These are phyloP conservation scores for Vaccinium macrocarpon DNA, from an alignment of 148 eudicot species.

Conservation along the genomic window DNA sequence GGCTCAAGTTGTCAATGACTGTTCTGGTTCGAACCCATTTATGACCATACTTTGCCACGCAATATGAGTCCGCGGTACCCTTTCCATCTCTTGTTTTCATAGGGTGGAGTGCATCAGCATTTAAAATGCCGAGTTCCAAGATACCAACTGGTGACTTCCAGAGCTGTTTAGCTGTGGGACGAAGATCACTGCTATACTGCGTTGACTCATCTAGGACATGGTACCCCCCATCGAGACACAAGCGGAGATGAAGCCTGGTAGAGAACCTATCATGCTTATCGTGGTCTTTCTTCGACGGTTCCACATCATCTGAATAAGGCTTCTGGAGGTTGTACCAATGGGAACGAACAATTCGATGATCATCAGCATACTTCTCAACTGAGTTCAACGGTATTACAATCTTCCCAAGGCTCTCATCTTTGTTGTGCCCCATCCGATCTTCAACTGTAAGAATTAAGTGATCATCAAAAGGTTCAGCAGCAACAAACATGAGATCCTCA, in stretches of 20 bases:
- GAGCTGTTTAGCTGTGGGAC: conserved; percentile 75
- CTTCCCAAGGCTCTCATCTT: conserved; percentile 67
- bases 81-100: conserved; percentile 70
- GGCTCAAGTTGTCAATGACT: conserved; percentile 61
- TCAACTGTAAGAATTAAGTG: conserved; percentile 63
- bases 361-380: conserved; percentile 66
- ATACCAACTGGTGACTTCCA: conserved; percentile 80
- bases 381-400: conserved; percentile 45
- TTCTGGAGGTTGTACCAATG: conserved; percentile 66
- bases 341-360: conserved; percentile 43
- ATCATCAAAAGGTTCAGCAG: conserved; percentile 93
- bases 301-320: conserved; percentile 40
- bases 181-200: conserved; percentile 79
- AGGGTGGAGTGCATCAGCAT: conserved; percentile 59
- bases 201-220: conserved; percentile 91
- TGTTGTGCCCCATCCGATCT: conserved; percentile 56
- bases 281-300: conserved; percentile 34
- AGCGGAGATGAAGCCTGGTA: conserved; percentile 68
- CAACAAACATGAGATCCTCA: conserved; percentile 85
- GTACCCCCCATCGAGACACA: conserved; percentile 88
- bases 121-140: conserved; percentile 71
- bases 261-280: conserved; percentile 44
- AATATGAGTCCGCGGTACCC: conserved; percentile 75
- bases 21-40: conserved; percentile 90
- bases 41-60: conserved; percentile 82